A percentile compares a stretch with the other conserved stretches of the same genome.
Conservation (phyloP, 2,329 filamentous ascomycete genomes). For the Ophiosphaerella korrae region DNA sequence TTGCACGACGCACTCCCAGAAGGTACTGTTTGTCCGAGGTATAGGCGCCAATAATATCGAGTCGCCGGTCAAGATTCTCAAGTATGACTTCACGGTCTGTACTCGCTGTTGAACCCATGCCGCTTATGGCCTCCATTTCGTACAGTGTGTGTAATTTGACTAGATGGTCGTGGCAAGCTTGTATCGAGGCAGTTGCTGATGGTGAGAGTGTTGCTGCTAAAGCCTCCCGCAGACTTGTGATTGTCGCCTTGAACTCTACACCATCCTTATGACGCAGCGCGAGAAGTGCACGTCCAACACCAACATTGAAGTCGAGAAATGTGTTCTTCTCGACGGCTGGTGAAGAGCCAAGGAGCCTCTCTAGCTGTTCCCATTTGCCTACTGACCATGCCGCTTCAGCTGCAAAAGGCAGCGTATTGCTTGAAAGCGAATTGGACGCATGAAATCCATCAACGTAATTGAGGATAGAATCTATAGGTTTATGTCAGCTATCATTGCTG, state of each 20-base stretch:
- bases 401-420: conserved; percentile 75
- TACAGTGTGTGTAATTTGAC: conserved; percentile 85
- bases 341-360: conserved; percentile 61
- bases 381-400: conserved; percentile 93
- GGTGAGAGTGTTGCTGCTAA: conserved; percentile 76
- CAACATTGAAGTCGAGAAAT: conserved; percentile 78
- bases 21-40: conserved; percentile 93
- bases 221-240: conserved; percentile 70
- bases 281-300: conserved; percentile 71
- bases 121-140: conserved; percentile 80
- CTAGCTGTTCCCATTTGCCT: conserved; percentile 76
- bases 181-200: conserved; percentile 78
- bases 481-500: conserved; percentile 19
- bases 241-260: conserved; percentile 59
- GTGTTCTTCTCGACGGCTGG: conserved; percentile 47
- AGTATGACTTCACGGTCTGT: conserved; percentile 49
- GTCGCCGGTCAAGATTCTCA: conserved; percentile 69
- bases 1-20: conserved; percentile 80
- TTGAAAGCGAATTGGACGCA: conserved; percentile 31
- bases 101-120: conserved; percentile 39
- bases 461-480: conserved; percentile 72
- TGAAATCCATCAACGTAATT: conserved; percentile 84
- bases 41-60: conserved; percentile 89
- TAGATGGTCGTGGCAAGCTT: conserved; percentile 82
- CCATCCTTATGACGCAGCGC: conserved; percentile 62